Evolutionary conservation across 257 asterid genomes (phyloP).

Genomic region (Ilex asprella): DNA sequence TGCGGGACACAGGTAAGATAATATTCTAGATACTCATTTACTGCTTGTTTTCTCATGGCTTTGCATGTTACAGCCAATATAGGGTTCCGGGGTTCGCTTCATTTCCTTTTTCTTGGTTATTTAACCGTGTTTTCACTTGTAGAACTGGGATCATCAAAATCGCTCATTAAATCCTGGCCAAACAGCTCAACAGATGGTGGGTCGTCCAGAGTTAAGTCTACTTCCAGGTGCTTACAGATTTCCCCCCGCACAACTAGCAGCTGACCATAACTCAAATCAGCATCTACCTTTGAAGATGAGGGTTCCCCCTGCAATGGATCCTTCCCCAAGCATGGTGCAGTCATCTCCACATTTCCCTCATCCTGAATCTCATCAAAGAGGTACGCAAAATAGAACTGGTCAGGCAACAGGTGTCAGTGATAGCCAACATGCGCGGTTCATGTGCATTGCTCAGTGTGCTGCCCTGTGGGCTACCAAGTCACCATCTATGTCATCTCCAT

Average conservation of each 20-base stretch:
- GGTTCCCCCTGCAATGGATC: conserved; percentile 25
- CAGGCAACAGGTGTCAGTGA: conserved; percentile 15
- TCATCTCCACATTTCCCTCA: conserved; percentile 13
- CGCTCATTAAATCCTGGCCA: conserved; percentile 15
- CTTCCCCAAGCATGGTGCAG: conserved; percentile 20
- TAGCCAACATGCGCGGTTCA: conserved; percentile 28
- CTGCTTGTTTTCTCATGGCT: background rate
- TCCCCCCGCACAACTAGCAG: conserved; percentile 14
- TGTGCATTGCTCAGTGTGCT: conserved; percentile 22
- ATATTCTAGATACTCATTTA: background rate
- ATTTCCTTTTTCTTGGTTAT: conserved; percentile 3
- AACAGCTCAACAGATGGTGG: conserved; percentile 25
- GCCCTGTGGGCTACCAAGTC: conserved; percentile 13
- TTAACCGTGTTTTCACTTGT: background rate
- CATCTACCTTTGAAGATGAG: conserved; percentile 16
- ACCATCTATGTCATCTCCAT: conserved; percentile 22
- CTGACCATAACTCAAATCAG: conserved; percentile 19
- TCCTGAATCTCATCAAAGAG: conserved; percentile 22
- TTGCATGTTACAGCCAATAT: background rate
- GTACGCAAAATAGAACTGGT: conserved; percentile 19
- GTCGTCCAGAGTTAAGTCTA: conserved; percentile 29
- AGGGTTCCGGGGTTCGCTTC: conserved; percentile 1
- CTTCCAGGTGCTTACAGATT: conserved; percentile 24
- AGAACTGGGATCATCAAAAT: conserved; percentile 28
- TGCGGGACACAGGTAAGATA: conserved; percentile 27